Percentiles rank a stretch among this genome's conserved stretches.
Evolutionary conservation across 257 asterid species (phyloP).

Genomic region (Penstemon barbatus): DNA sequence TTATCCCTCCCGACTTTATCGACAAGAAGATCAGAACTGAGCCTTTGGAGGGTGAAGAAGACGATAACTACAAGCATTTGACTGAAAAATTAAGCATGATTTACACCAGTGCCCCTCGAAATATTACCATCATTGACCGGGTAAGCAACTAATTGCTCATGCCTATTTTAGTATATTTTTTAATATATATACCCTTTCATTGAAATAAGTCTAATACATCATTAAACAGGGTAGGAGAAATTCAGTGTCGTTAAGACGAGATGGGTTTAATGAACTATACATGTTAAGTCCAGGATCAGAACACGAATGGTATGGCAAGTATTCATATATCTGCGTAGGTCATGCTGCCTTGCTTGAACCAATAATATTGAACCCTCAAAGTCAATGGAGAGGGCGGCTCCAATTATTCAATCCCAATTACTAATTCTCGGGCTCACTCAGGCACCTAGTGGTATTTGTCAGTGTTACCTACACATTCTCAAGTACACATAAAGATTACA

Average conservation of each 20-base stretch:
- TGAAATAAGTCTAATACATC: neutral
- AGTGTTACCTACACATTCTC: neutral
- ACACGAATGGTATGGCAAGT: conserved; percentile 61
- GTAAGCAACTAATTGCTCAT: conserved; percentile 32
- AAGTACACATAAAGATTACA: neutral
- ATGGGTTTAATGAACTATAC: conserved; percentile 73
- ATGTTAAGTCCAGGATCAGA: conserved; percentile 77
- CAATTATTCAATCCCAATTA: conserved; percentile 65
- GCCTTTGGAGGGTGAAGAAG: conserved; percentile 59
- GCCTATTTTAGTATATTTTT: neutral
- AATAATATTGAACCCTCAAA: conserved; percentile 44
- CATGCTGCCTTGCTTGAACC: conserved; percentile 72
- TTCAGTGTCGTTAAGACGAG: conserved; percentile 54
- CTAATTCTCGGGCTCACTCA: conserved; percentile 21
- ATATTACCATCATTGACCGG: conserved; percentile 68
- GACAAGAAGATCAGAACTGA: conserved; percentile 17
- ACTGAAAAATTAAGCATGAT: conserved; percentile 59
- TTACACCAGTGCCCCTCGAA: conserved; percentile 62
- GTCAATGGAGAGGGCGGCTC: conserved; percentile 71
- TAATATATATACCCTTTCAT: too few relatives aligned
- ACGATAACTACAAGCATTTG: conserved; percentile 69
- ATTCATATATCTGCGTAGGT: conserved; percentile 65
- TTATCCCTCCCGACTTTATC: conserved; percentile 53
- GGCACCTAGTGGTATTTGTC: neutral
- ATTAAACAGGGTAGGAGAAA: conserved; percentile 70